phyloP scores from a whole-genome alignment of 805 yeast genomes.

The Candida hungchunana region DNA sequence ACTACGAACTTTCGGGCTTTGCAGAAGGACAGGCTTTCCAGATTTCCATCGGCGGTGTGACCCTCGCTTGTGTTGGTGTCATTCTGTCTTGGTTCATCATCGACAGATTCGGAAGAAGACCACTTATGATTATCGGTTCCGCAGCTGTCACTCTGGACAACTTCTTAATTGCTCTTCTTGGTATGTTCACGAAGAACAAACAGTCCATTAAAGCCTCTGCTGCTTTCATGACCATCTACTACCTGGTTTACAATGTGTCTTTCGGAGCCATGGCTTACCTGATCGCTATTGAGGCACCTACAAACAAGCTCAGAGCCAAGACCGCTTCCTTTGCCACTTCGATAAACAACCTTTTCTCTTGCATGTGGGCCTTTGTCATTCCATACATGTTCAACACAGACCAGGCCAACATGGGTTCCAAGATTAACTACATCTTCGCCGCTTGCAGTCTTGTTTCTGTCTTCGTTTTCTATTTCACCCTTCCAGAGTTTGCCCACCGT shows the following conservation, averaged over 20 bases:
- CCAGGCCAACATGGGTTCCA: slow-evolving; percentile 38
- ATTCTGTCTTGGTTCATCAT: slow-evolving; percentile 30
- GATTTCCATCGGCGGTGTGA: slow-evolving; percentile 32
- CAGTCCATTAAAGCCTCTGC: slow-evolving; percentile 22
- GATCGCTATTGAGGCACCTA: slow-evolving; percentile 34
- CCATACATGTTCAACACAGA: slow-evolving; percentile 45
- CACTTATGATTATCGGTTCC: slow-evolving; percentile 22
- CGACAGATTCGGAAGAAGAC: slow-evolving; percentile 31
- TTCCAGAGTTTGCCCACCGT: slow-evolving; percentile 52
- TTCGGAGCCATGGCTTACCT: slow-evolving; percentile 37
- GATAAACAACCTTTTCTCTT: slow-evolving; percentile 28
- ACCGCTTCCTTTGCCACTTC: slow-evolving; percentile 32
- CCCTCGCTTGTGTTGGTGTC: slow-evolving; percentile 29
- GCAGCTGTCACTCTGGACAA: slow-evolving; percentile 25
- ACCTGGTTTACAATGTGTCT: slow-evolving; percentile 32
- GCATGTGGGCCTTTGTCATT: slow-evolving; percentile 33
- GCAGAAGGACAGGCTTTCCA: slow-evolving; percentile 36
- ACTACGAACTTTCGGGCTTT: slow-evolving; percentile 44
- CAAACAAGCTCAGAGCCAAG: slow-evolving; percentile 36
- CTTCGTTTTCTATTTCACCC: slow-evolving; percentile 40
- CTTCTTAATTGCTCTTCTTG: slow-evolving; percentile 26
- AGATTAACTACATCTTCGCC: slow-evolving; percentile 41
- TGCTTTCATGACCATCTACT: slow-evolving; percentile 28
- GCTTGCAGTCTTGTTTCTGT: slow-evolving; percentile 30
- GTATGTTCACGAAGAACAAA: slow-evolving; percentile 10